phyloP scores from a whole-genome alignment of 495 filamentous ascomycete genomes.

The Aspergillus funiculosus region DNA sequence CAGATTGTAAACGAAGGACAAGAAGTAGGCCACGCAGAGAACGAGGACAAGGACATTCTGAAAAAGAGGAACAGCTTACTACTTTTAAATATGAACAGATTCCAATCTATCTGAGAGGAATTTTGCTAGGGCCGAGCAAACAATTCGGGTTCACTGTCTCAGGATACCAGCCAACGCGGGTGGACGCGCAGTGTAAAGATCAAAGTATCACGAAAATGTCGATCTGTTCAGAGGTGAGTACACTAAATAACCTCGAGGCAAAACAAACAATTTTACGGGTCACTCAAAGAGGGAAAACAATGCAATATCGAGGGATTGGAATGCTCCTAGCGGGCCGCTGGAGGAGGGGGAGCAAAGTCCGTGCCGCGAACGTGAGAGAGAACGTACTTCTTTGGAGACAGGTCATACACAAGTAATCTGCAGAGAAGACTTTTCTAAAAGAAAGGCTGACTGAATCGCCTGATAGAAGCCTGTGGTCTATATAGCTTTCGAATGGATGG shows the following conservation, averaged over 20 bases:
- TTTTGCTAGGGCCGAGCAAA: slow-evolving; percentile 12
- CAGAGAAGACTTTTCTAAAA: slow-evolving; percentile 9
- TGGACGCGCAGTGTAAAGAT: not conserved
- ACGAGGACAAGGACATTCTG: slow-evolving; percentile 2
- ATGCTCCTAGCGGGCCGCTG: too few relatives aligned
- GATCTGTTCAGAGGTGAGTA: slow-evolving; percentile 16
- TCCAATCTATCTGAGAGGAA: slow-evolving; percentile 16
- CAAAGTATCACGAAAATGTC: slow-evolving; percentile 18
- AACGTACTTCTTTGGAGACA: not conserved
- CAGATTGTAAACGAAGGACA: slow-evolving; percentile 1
- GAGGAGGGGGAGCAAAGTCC: not conserved
- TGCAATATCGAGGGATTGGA: slow-evolving; percentile 20
- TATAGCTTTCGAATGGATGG: not conserved
- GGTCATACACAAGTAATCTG: slow-evolving; percentile 5
- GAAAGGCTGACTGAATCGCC: slow-evolving; percentile 1
- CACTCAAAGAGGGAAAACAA: slow-evolving; percentile 13
- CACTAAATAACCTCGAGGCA: slow-evolving; percentile 1
- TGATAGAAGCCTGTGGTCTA: slow-evolving; percentile 5
- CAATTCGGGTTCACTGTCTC: slow-evolving; percentile 11
- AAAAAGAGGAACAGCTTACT: slow-evolving; percentile 17
- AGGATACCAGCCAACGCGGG: slow-evolving; percentile 12
- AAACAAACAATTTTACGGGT: slow-evolving; percentile 13
- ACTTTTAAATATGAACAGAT: slow-evolving; percentile 10
- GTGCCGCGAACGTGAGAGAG: too few relatives aligned
- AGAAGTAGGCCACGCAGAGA: not conserved